phyloP scores from a whole-genome alignment of 164 flowering plant species.

The Warburgia ugandensis region DNA sequence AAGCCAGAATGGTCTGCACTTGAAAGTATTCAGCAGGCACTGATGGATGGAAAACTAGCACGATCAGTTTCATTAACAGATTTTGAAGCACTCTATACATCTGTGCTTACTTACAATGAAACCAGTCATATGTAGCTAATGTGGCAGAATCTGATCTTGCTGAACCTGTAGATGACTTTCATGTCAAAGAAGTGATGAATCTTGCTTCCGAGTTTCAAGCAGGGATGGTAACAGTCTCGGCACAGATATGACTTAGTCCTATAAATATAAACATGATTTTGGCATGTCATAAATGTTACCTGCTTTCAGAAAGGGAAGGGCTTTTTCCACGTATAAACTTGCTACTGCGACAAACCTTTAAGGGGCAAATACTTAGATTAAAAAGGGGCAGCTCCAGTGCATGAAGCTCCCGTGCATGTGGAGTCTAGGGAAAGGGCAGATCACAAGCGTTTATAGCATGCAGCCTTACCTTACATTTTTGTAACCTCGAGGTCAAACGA shows the following conservation, averaged over 20 bases:
- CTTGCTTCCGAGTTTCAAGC: conserved; percentile 69
- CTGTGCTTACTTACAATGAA: conserved; percentile 96
- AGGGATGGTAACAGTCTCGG: conserved; percentile 78
- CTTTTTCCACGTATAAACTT: too few species aligned
- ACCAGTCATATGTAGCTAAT: conserved; percentile 89
- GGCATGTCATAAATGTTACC: too few species aligned
- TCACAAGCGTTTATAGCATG: too few species aligned
- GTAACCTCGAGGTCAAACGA: too few species aligned
- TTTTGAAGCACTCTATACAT: conserved; percentile 76
- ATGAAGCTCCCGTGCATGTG: too few species aligned
- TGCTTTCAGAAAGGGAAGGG: too few species aligned
- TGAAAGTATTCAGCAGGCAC: conserved; percentile 67
- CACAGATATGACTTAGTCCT: conserved; percentile 86
- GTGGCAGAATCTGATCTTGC: conserved; percentile 92
- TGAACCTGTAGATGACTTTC: conserved; percentile 52
- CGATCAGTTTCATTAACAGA: conserved; percentile 73
- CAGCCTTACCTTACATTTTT: too few species aligned
- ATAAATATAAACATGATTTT: too few species aligned
- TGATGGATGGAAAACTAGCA: conserved; percentile 95
- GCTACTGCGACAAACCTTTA: too few species aligned
- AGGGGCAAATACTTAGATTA: too few species aligned
- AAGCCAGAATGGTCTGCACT: conserved; percentile 85
- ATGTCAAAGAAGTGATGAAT: conserved; percentile 61
- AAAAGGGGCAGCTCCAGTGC: too few species aligned
- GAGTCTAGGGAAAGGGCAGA: too few species aligned